Evolutionary conservation across 371 early-diverging fungal species (phyloP), one percentile per base, ranked within the genome.

Genomic region (Massospora cicadina): DNA sequence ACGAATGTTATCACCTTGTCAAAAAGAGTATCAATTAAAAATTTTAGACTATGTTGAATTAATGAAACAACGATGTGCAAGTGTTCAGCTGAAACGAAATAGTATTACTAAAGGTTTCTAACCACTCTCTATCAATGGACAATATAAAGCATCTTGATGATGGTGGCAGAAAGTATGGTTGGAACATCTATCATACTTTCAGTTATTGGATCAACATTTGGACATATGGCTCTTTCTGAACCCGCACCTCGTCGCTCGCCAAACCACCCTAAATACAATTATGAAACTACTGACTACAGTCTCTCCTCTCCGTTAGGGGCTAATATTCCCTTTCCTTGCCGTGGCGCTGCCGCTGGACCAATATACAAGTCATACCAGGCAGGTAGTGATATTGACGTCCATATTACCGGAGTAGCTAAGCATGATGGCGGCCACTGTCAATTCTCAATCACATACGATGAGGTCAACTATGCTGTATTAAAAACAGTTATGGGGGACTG

Each of bases 361-460:
- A 54, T 23, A 60, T n/a, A 17, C 24, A 21, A 2, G 30, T 29
- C 61, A 24, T 69, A 65, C 66, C 65, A 70, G n/a, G 75, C 75
- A 29, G 75, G 75, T 56, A 60, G 61, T 26, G 67, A 68, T 24
- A 66, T 62, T 31, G 67, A 63, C 30, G 58, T 70, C 59, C 58
- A 65, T 12, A 65, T 71, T 43, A 68, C 66, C 10, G 71, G 69
- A 27, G 5, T 17, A 10, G 54, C 10, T 7, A 33, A 23, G 0
- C 65, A 65, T 33, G 43, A 32, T 21, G 65, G 65, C 27, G 65
- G 65, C 27, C 58, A 65, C 54, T 65, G 65, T 32, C 59, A 65
- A n/a, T 65, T 65, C 29, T 28, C 59, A 26, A 13, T 65, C 7
- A 53, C 65, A 26, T 65, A 65, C 29, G 65, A 65, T n/a, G 23